phyloP scores from a whole-genome alignment of 257 asterid genomes.

The Fraxinus cuspidata region DNA sequence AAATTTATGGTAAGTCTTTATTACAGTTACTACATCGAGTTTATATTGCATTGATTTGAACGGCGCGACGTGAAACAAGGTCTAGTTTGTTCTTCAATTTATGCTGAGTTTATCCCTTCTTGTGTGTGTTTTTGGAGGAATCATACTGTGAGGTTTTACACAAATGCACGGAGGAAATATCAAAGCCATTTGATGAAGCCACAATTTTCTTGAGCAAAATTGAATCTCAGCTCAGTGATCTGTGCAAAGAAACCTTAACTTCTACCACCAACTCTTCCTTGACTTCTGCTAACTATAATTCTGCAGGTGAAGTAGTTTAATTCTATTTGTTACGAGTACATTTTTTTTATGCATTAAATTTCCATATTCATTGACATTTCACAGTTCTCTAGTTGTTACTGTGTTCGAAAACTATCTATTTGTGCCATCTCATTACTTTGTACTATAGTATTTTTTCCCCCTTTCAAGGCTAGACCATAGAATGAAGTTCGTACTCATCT shows the following conservation, averaged over 20 bases:
- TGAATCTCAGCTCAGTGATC: constrained; percentile 62
- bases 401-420: not conserved
- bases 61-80: too few species aligned
- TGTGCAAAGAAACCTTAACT: constrained; percentile 63
- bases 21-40: not conserved
- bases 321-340: constrained; percentile 6
- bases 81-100: not conserved
- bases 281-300: constrained; percentile 28
- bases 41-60: not conserved
- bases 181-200: constrained; percentile 83
- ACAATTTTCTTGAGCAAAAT: constrained; percentile 65
- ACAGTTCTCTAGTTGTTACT: not conserved
- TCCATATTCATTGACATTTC: not conserved
- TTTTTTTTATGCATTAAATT: not conserved
- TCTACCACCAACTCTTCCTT: constrained; percentile 33
- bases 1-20: constrained; percentile 61
- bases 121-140: constrained; percentile 38
- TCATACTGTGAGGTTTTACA: constrained; percentile 66
- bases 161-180: constrained; percentile 64
- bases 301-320: constrained; percentile 28
- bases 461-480: too few species aligned
- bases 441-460: not conserved
- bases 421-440: not conserved
- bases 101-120: not conserved
- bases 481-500: too few species aligned